These are phyloP conservation scores for Orbilia oligospora DNA, from an alignment of 2,329 filamentous ascomycete species.

Conservation along the genomic window DNA sequence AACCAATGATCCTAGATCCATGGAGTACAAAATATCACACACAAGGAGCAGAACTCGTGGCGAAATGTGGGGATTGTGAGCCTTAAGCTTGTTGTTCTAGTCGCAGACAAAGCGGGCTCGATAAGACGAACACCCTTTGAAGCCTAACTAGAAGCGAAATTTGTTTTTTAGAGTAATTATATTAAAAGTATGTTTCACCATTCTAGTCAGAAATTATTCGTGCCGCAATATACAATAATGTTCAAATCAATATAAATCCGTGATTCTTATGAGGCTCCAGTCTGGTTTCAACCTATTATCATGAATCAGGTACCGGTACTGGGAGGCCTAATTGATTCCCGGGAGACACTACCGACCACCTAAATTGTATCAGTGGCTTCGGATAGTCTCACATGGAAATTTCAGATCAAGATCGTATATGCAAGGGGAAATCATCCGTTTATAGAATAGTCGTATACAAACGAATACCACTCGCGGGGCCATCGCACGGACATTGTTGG, in stretches of 20 bases:
- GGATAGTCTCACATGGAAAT: constrained; percentile 3
- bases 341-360: neutral
- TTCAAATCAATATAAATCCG: too few relatives aligned
- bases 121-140: neutral
- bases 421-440: neutral
- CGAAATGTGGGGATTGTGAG: neutral
- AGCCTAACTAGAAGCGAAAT: too few relatives aligned
- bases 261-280: too few relatives aligned
- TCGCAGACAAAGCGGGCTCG: neutral
- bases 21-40: neutral
- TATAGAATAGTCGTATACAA: neutral
- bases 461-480: neutral
- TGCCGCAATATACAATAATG: too few relatives aligned
- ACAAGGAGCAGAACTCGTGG: neutral
- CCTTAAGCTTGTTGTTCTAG: neutral
- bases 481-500: neutral
- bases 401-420: constrained; percentile 1
- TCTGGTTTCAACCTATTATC: neutral
- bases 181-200: too few relatives aligned
- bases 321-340: too few relatives aligned
- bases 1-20: neutral
- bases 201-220: too few relatives aligned
- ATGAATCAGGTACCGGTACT: neutral
- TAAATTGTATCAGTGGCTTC: neutral
- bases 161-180: too few relatives aligned